A percentile compares a stretch with the other conserved stretches of the same genome.
Evolutionary conservation across 2,329 filamentous ascomycete species (phyloP).

Genomic region (Microcera coccophila): DNA sequence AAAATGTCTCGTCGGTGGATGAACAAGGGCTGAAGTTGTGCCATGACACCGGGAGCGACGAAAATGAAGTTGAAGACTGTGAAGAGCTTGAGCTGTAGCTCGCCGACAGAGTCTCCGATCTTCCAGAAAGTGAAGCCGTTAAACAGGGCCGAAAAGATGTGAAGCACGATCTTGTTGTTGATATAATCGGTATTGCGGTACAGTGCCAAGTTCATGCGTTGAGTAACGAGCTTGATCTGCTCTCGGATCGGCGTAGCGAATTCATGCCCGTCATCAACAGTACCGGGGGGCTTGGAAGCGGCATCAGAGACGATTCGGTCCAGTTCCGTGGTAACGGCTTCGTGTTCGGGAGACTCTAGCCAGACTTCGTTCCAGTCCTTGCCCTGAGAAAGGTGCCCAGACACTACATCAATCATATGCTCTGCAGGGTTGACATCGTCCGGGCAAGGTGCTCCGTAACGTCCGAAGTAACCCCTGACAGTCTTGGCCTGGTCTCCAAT

Average conservation of each 20-base stretch:
- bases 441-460: constrained; percentile 60
- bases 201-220: constrained; percentile 59
- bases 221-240: constrained; percentile 61
- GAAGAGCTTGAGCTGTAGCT: constrained; percentile 54
- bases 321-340: constrained; percentile 57
- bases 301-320: constrained; percentile 57
- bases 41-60: constrained; percentile 55
- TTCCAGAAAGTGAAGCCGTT: constrained; percentile 62
- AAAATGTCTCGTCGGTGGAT: constrained; percentile 55
- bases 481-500: constrained; percentile 54
- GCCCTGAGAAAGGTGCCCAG: constrained; percentile 44
- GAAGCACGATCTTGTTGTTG: constrained; percentile 58
- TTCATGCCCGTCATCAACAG: constrained; percentile 55
- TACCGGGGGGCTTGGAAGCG: constrained; percentile 40
- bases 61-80: constrained; percentile 63
- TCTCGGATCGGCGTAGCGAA: constrained; percentile 65
- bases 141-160: constrained; percentile 53
- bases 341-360: constrained; percentile 59
- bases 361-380: constrained; percentile 68
- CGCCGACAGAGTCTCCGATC: constrained; percentile 48
- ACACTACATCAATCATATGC: constrained; percentile 65
- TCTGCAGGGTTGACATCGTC: constrained; percentile 67
- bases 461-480: constrained; percentile 61
- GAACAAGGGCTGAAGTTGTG: constrained; percentile 58
- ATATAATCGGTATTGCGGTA: constrained; percentile 66